phyloP scores from a whole-genome alignment of 2,329 filamentous ascomycete genomes.

The Pseudocercospora eumusae region DNA sequence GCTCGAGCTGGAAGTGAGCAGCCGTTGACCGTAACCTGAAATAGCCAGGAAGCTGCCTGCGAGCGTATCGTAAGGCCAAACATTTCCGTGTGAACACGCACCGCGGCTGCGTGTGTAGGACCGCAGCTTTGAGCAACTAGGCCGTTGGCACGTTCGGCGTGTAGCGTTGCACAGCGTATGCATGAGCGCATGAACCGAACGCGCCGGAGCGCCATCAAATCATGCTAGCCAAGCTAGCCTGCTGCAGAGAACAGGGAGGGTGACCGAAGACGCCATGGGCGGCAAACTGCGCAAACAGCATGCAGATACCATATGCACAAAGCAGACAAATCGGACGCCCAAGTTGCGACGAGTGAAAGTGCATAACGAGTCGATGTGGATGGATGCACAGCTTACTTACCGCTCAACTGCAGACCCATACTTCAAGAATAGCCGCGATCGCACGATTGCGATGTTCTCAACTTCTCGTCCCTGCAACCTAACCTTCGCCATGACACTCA shows the following conservation, averaged over 20 bases:
- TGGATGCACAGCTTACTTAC: not conserved
- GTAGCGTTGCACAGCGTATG: not conserved
- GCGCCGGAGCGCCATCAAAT: not conserved
- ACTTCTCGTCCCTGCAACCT: not conserved
- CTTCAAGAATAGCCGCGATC: not conserved
- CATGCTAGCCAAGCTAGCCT: not conserved
- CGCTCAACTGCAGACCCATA: not conserved
- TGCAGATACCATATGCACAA: not conserved
- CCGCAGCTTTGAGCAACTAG: not conserved
- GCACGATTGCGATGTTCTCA: not conserved
- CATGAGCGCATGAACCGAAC: not conserved
- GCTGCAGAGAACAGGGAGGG: not conserved
- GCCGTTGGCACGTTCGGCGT: not conserved
- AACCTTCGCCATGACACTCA: not conserved
- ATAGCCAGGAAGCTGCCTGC: not conserved
- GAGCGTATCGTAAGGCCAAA: not conserved
- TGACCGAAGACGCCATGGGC: not conserved
- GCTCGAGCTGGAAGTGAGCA: conserved; percentile 1
- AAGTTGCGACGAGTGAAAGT: not conserved
- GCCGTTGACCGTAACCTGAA: not conserved
- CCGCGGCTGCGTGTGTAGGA: not conserved
- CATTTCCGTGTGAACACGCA: not conserved
- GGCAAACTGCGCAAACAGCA: not conserved
- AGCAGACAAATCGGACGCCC: not conserved
- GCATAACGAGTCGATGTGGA: not conserved